These are phyloP conservation scores for Aureobasidium namibiae DNA, from an alignment of 2,329 filamentous ascomycete genomes.

Conservation along the genomic window DNA sequence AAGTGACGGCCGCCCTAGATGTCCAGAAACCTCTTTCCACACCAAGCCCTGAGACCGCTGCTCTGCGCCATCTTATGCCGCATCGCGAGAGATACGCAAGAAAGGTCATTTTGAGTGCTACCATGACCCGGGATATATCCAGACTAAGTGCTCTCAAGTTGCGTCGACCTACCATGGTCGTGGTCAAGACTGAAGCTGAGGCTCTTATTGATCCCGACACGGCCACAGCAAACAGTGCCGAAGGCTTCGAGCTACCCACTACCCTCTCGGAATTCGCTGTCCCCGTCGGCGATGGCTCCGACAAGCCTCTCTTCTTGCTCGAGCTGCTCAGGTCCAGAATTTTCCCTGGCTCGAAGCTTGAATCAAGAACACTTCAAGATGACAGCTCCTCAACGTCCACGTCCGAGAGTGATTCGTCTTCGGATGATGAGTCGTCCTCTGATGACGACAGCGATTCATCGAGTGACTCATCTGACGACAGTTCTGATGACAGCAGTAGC, in stretches of 20 bases:
- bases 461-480: constrained; percentile 15
- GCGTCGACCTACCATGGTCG: constrained; percentile 63
- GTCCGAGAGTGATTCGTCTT: constrained; percentile 12
- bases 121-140: constrained; percentile 79
- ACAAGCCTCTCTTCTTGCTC: constrained; percentile 72
- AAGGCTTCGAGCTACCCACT: constrained; percentile 49
- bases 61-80: constrained; percentile 16
- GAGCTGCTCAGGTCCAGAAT: constrained; percentile 58
- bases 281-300: constrained; percentile 42
- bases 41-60: constrained; percentile 16
- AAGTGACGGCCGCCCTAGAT: constrained; percentile 54
- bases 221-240: constrained; percentile 22
- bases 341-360: constrained; percentile 10
- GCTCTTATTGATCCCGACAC: constrained; percentile 19
- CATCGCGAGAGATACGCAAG: constrained; percentile 43
- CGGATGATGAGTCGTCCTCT: constrained; percentile 25
- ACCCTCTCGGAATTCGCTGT: constrained; percentile 40
- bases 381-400: background rate
- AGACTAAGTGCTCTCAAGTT: constrained; percentile 68
- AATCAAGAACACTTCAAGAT: background rate
- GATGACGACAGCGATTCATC: background rate
- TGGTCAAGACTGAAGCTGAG: constrained; percentile 48
- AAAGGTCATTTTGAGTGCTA: constrained; percentile 85
- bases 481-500: background rate
- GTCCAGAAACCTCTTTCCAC: constrained; percentile 41